phyloP scores from a whole-genome alignment of 2,329 filamentous ascomycete genomes.

The Arthrobotrys pseudoclavata region DNA sequence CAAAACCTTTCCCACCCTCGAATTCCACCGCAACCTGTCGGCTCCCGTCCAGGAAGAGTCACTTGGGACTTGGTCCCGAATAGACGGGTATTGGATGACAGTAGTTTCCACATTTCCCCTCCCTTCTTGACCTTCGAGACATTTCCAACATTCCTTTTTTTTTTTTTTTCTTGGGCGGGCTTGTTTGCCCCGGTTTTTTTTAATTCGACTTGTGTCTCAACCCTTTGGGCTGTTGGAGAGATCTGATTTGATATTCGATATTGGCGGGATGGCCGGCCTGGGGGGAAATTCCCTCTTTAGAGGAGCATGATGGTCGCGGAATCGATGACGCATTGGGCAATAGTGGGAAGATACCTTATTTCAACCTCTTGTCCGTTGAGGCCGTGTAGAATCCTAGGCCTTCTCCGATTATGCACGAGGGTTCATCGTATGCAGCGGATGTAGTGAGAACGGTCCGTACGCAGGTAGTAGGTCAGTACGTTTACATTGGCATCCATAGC shows the following conservation, averaged over 20 bases:
- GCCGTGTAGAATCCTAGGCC: not conserved
- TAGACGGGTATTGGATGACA: conserved; percentile 55
- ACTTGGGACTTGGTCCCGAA: conserved; percentile 38
- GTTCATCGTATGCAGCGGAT: conserved; percentile 12
- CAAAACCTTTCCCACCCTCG: conserved; percentile 33
- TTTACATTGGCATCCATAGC: not conserved
- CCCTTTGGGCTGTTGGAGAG: conserved; percentile 19
- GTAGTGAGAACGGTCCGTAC: conserved; percentile 23
- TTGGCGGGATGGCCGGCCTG: conserved; percentile 11
- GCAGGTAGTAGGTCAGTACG: not conserved
- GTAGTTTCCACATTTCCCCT: conserved; percentile 18
- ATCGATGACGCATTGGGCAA: conserved; percentile 48
- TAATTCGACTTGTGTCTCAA: conserved; percentile 36
- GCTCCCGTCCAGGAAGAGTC: conserved; percentile 15
- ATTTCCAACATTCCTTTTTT: conserved; percentile 1
- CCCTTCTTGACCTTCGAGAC: not conserved
- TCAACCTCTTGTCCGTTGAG: conserved; percentile 47
- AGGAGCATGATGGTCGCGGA: conserved; percentile 23
- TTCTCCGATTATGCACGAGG: conserved; percentile 16
- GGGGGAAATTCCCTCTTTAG: too few species aligned
- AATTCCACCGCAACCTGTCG: conserved; percentile 24
- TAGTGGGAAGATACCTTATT: conserved; percentile 56
- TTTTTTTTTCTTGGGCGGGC: conserved; percentile 12
- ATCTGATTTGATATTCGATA: conserved; percentile 51
- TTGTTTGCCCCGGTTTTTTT: conserved; percentile 21